phyloP scores from a whole-genome alignment of 257 asterid genomes.

The Solanum tarapatanum region DNA sequence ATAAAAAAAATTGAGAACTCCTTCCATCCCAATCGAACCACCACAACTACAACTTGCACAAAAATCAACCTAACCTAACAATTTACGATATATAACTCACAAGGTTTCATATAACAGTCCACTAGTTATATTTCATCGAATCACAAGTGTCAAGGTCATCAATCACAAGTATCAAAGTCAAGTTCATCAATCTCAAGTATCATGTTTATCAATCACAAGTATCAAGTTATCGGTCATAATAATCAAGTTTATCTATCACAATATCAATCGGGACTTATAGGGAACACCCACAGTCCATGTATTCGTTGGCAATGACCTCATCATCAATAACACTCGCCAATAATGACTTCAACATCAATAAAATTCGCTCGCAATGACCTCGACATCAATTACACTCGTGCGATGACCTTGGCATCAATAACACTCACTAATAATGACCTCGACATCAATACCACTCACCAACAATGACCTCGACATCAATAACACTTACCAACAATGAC shows the following conservation, averaged over 20 bases:
- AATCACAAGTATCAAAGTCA: neutral
- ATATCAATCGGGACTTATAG: neutral
- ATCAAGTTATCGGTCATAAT: neutral
- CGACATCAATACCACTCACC: neutral
- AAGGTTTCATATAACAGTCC: neutral
- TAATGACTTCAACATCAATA: neutral
- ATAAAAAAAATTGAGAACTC: neutral
- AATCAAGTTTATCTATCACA: neutral
- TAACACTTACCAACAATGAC: too few relatives aligned
- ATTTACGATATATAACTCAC: neutral
- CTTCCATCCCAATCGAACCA: neutral
- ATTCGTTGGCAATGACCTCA: neutral
- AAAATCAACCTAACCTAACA: too few relatives aligned
- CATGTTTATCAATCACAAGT: neutral
- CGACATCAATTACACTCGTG: neutral
- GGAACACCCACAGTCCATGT: neutral
- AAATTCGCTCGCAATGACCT: neutral
- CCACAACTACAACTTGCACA: neutral
- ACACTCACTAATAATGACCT: neutral
- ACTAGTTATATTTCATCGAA: neutral
- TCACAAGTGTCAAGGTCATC: neutral
- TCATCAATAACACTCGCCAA: neutral
- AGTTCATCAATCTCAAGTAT: neutral
- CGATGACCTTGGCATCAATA: neutral
- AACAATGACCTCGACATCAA: neutral